Evolutionary conservation across 1,284 basidiomycete species (phyloP), one percentile per base, ranked within the genome.

Genomic region (Pulveroboletus sp.): DNA sequence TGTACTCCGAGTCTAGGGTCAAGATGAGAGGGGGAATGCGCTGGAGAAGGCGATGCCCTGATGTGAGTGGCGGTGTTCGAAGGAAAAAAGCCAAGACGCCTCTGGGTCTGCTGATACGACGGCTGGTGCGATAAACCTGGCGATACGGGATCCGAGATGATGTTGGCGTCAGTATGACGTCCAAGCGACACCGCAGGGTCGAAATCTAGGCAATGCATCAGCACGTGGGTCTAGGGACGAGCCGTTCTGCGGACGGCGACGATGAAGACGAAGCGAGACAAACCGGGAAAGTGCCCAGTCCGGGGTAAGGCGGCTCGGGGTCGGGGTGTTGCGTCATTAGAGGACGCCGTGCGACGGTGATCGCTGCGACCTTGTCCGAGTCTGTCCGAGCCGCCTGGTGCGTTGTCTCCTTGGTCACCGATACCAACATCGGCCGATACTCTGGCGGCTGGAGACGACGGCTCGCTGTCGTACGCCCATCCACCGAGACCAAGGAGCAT

Each of bases 331-430:
- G 65, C 63, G 43, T 70, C 63, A 36, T 29, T 54, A 12, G 64
- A 72, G 38, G 71, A 73, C 57, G 63, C 70, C 43, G 65, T 62
- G 60, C 70, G 69, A 58, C 63, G 68, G 43, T 72, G 67, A 50
- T 62, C 59, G 39, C 56, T 55, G 49, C 59, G 57, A 58, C 56
- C 47, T 24, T 56, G 58, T 17, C 44, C 48, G 48, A 29, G 36
- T n/a, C 38, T 51, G 50, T 60, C 55, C 28, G 47, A 49, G 38
- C 55, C 54, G 10, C 53, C 52, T 40, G 43, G 33, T 42, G 39
- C 43, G 25, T 26, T 35, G 25, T 56, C 62, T 43, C 56, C 42
- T 18, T 52, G 47, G 54, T 56, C 59, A 20, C 25, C 22, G 43
- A 33, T 36, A 8, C 22, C 43, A 26, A 26, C 65, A 36, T 57